A percentile compares a stretch with the other conserved stretches of the same genome.
phyloP scores from a whole-genome alignment of 1,284 basidiomycete species.

The Trichosporon ovoides region DNA sequence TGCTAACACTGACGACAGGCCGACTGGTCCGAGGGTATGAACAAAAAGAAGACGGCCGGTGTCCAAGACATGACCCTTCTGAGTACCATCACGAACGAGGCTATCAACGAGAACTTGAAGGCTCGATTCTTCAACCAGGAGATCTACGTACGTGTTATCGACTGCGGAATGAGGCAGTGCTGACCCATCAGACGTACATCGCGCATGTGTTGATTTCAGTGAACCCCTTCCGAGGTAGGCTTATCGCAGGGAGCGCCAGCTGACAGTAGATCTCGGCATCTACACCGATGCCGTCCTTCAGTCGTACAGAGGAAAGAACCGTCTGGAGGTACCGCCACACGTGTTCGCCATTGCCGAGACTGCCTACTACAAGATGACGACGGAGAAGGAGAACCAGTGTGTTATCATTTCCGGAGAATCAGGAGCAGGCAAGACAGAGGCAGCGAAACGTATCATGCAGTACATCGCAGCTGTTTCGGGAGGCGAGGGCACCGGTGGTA shows the following conservation, averaged over 20 bases:
- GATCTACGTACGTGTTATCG: constrained; percentile 65
- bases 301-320: constrained; percentile 93
- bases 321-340: constrained; percentile 95
- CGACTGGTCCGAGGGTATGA: constrained; percentile 97
- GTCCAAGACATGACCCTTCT: constrained; percentile 98
- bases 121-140: constrained; percentile 92
- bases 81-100: constrained; percentile 95
- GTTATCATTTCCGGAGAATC: constrained; percentile 99
- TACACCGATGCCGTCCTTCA: constrained; percentile 84
- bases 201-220: constrained; percentile 96
- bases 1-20: constrained; percentile 58
- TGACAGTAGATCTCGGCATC: constrained; percentile 76
- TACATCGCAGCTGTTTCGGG: constrained; percentile 93
- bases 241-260: neutral
- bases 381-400: constrained; percentile 99
- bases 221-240: constrained; percentile 88
- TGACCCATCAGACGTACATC: constrained; percentile 72
- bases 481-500: constrained; percentile 62
- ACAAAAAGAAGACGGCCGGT: constrained; percentile 96
- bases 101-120: constrained; percentile 95
- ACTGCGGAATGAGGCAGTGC: neutral
- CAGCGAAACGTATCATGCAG: constrained; percentile 98
- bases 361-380: constrained; percentile 98
- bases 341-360: constrained; percentile 96
- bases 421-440: constrained; percentile 94